These are phyloP conservation scores for Calonectria hawksworthii DNA, from an alignment of 2,329 filamentous ascomycete genomes.

Conservation along the genomic window DNA sequence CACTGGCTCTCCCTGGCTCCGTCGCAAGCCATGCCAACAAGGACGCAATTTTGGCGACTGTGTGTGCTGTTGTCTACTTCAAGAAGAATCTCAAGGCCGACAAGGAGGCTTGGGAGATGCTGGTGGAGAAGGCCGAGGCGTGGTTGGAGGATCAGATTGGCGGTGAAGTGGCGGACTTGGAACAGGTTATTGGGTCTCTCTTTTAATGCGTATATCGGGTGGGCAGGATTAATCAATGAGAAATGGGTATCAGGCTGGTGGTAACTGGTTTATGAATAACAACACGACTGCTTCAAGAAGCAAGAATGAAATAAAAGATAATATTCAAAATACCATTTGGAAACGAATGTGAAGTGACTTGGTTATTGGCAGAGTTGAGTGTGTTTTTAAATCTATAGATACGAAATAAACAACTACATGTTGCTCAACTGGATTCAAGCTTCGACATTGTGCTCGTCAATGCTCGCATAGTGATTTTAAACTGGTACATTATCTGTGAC, in stretches of 20 bases:
- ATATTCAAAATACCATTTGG: neutral
- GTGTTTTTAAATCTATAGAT: neutral
- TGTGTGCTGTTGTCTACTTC: conserved; percentile 54
- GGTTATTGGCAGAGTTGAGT: neutral
- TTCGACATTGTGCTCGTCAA: too few species aligned
- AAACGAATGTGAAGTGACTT: neutral
- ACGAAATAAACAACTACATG: neutral
- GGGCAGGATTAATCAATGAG: neutral
- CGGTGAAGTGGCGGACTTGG: conserved; percentile 28
- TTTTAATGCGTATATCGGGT: conserved; percentile 18
- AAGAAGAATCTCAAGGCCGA: conserved; percentile 58
- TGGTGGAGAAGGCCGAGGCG: conserved; percentile 70
- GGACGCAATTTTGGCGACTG: conserved; percentile 44
- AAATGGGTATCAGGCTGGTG: neutral
- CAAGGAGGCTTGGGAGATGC: conserved; percentile 73
- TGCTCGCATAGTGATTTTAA: too few species aligned
- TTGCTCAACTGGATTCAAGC: neutral
- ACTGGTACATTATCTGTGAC: too few species aligned
- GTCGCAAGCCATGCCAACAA: conserved; percentile 7
- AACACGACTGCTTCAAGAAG: neutral
- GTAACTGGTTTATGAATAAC: neutral
- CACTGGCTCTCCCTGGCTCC: conserved; percentile 18
- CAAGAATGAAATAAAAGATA: neutral
- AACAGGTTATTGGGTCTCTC: conserved; percentile 32
- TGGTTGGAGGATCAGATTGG: conserved; percentile 58